Evolutionary conservation across 2,329 filamentous ascomycete species (phyloP), one percentile per base, ranked within the genome.

Genomic region (Botryosphaeria agaves): DNA sequence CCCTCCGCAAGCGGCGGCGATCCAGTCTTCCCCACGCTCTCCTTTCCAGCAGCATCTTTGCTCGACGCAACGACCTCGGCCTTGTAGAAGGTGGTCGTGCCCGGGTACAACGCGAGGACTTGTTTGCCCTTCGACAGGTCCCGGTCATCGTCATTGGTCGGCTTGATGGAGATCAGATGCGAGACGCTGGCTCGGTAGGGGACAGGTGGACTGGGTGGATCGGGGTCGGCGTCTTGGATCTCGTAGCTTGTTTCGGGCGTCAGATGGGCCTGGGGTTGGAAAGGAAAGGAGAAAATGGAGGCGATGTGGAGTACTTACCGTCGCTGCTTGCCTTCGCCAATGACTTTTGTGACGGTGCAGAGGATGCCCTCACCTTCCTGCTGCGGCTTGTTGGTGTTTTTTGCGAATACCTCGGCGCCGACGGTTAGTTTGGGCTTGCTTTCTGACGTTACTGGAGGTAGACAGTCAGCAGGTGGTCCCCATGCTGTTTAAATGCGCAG

Each of bases 1-100:
- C 51, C 49, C 5, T 37, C 32, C 30, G 18, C 25, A 20, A 33
- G 48, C 34, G 34, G 37, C 40, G 44, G 47, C 17, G 49, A 37
- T 3, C 21, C 21, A 17, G 46, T 48, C 34, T 54, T 53, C 5
- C 44, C 45, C n/a, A n/a, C n/a, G n/a, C n/a, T n/a, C n/a, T n/a
- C n/a, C n/a, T n/a, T n/a, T n/a, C n/a, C n/a, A n/a, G n/a, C n/a
- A n/a, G n/a, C n/a, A n/a, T n/a, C n/a, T 16, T 41, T 47, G 56
- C 59, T 62, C 5, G 43, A 41, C 6, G 50, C 49, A 7, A 54
- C 56, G 4, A 64, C 60, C 38, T 64, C 60, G 1, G 61, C 61
- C 37, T 61, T 61, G 41, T 65, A 65, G 37, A 65, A 65, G 2
- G 61, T 65, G n/a, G 61, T 64, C 5, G 61, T 65, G 14, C 57